These are phyloP conservation scores for Alloteropsis semialata DNA, from an alignment of 176 grass and related monocot species.

Conservation along the genomic window DNA sequence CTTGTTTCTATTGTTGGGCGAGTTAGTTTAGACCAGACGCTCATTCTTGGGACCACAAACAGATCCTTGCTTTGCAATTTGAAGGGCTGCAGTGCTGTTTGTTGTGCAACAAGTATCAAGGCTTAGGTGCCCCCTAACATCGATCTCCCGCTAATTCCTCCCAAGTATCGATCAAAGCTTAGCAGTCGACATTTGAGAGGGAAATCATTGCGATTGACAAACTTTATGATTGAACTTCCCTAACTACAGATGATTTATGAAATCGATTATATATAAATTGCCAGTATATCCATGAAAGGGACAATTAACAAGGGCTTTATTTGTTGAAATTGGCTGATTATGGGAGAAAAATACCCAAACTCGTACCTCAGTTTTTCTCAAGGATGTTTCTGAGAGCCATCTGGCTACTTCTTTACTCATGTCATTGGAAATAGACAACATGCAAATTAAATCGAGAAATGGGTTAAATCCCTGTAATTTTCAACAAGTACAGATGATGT, in stretches of 20 bases:
- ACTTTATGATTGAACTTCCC: slow-evolving; percentile 1
- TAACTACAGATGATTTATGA: not conserved
- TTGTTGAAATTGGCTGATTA: not conserved
- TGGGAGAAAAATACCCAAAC: not conserved
- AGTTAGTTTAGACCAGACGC: not conserved
- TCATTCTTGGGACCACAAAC: not conserved
- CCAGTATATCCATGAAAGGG: not conserved
- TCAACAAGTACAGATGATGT: slow-evolving; percentile 23
- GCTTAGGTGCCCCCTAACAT: not conserved
- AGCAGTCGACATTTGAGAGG: not conserved
- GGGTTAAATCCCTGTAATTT: not conserved
- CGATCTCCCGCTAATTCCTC: not conserved
- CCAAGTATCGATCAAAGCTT: no score
- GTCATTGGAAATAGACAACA: not conserved
- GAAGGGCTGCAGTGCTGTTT: not conserved
- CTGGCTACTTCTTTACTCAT: not conserved
- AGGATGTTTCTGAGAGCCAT: not conserved
- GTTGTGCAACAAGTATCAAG: slow-evolving; percentile 1
- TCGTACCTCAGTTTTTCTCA: not conserved
- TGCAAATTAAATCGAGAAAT: not conserved
- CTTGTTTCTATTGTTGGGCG: not conserved
- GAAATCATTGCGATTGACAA: not conserved
- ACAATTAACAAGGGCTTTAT: not conserved
- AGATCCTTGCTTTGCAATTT: not conserved
- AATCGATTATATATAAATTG: not conserved